Evolutionary conservation across 441 rosid genomes (phyloP), one percentile per base, ranked within the genome.

Genomic region (Euphorbia celastroides): DNA sequence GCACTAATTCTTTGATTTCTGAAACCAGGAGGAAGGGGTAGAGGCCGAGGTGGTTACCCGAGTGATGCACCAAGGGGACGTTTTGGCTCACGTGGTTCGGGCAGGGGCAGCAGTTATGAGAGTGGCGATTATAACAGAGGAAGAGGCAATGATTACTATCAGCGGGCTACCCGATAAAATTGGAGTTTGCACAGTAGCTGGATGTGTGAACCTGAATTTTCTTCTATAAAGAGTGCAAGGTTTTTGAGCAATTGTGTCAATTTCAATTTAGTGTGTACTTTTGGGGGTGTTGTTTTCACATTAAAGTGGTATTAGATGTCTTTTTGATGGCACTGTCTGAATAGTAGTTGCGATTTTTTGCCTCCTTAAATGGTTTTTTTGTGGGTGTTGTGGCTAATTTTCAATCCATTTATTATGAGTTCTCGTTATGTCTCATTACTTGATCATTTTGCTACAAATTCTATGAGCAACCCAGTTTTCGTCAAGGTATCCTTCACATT

Each of bases 1-100:
- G n/a, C n/a, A n/a, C n/a, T n/a, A n/a, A n/a, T n/a, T 38, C 13
- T 38, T 38, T 38, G 12, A 38, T 66, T 57, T 38, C n/a, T 30
- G 44, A 59, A 73, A 70, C 69, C 77, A 85, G 96, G 92, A 82
- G 95, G 96, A 73, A 83, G 97, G 76, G 97, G 95, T 68, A 77
- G 96, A 26, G 93, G 99, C 69, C 72, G 99, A 62, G 86, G 93
- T 0, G 73, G 87, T 38, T 90, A 84, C 74, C 95, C 75, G 72
- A 65, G 82, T 12, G 97, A 92, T 36, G 77, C 87, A 44, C 70
- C 86, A 38, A 84, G 96, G 78, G 97, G 93, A 28, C 86, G 95
- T 56, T 83, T 78, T 67, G 88, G 95, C 70, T 73, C 78, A 26
- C 97, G 93, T 38, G 60, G 79, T 69, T 74, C 70, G 57, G 88